phyloP scores from a whole-genome alignment of 495 filamentous ascomycete genomes.

The Talaromyces proteolyticus region DNA sequence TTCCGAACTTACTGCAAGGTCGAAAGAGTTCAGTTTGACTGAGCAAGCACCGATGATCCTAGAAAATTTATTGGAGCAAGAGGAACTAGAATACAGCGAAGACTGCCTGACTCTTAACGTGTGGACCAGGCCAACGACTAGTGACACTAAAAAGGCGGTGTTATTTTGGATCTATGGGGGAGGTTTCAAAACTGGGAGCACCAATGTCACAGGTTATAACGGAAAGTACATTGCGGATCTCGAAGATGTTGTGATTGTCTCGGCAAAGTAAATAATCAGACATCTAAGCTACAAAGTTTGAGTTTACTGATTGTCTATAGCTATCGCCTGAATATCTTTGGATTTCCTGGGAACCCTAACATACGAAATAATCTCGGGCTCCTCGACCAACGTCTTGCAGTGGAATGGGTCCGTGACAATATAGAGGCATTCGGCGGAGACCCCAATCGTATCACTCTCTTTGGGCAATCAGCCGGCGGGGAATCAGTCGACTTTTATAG shows the following conservation, averaged over 20 bases:
- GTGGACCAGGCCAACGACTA: slow-evolving; percentile 31
- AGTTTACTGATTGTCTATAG: slow-evolving; percentile 48
- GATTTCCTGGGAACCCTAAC: slow-evolving; percentile 39
- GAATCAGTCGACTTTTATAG: slow-evolving; percentile 21
- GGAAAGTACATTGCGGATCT: not conserved
- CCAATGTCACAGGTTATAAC: not conserved
- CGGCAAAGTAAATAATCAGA: not conserved
- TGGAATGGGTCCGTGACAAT: slow-evolving; percentile 57
- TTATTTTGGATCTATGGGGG: slow-evolving; percentile 1
- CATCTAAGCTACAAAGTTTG: slow-evolving; percentile 1
- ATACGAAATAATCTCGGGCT: slow-evolving; percentile 33
- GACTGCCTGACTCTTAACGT: slow-evolving; percentile 44
- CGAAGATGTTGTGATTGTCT: not conserved
- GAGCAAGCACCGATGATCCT: not conserved
- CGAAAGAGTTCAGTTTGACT: not conserved
- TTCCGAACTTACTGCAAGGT: not conserved
- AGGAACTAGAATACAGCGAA: slow-evolving; percentile 16
- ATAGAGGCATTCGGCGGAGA: slow-evolving; percentile 49
- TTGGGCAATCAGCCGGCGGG: slow-evolving; percentile 46
- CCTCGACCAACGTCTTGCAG: slow-evolving; percentile 36
- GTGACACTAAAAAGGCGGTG: not conserved
- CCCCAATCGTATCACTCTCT: slow-evolving; percentile 46
- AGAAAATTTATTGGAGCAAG: not conserved
- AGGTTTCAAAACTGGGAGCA: not conserved
- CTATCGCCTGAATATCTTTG: slow-evolving; percentile 45